A percentile compares a stretch with the other conserved stretches of the same genome.
Conservation (phyloP, 257 asterid species). For the Leptodermis oblonga region DNA sequence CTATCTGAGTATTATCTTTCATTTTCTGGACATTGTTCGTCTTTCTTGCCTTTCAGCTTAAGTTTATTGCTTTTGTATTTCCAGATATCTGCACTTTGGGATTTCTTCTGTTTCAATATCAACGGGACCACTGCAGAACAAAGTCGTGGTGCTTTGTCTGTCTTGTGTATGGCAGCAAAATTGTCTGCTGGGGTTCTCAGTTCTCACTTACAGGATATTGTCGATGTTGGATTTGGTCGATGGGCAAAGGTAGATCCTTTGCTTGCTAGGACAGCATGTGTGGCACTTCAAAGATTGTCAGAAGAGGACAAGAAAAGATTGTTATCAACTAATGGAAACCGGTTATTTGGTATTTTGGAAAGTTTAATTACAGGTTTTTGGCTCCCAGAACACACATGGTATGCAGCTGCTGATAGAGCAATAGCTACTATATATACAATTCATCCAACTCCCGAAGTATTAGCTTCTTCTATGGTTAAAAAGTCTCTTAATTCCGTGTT, state of each 20-base stretch:
- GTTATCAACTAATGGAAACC: constrained; percentile 60
- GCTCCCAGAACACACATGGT: constrained; percentile 83
- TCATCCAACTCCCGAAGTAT: constrained; percentile 84
- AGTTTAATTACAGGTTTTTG: constrained; percentile 57
- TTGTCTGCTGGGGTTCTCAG: constrained; percentile 65
- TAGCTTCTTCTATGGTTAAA: constrained; percentile 69
- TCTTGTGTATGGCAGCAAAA: constrained; percentile 93
- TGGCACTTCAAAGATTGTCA: constrained; percentile 76
- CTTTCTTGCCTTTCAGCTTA: neutral
- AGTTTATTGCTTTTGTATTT: constrained; percentile 12
- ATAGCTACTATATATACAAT: constrained; percentile 67
- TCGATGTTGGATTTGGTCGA: constrained; percentile 95
- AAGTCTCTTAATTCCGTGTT: constrained; percentile 67
- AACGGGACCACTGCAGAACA: constrained; percentile 88
- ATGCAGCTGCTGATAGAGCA: constrained; percentile 87
- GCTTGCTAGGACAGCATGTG: constrained; percentile 92
- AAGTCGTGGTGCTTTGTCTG: constrained; percentile 93
- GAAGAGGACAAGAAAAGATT: constrained; percentile 83
- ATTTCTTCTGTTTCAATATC: constrained; percentile 90
- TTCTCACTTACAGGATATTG: constrained; percentile 85
- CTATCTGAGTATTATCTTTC: neutral
- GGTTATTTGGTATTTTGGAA: constrained; percentile 71
- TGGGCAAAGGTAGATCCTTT: constrained; percentile 96
- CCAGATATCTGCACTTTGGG: constrained; percentile 96
- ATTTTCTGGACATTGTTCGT: neutral